A percentile compares a stretch with the other conserved stretches of the same genome.
These are phyloP conservation scores for Podosphaera xanthii DNA, from an alignment of 2,329 filamentous ascomycete species.

Conservation along the genomic window DNA sequence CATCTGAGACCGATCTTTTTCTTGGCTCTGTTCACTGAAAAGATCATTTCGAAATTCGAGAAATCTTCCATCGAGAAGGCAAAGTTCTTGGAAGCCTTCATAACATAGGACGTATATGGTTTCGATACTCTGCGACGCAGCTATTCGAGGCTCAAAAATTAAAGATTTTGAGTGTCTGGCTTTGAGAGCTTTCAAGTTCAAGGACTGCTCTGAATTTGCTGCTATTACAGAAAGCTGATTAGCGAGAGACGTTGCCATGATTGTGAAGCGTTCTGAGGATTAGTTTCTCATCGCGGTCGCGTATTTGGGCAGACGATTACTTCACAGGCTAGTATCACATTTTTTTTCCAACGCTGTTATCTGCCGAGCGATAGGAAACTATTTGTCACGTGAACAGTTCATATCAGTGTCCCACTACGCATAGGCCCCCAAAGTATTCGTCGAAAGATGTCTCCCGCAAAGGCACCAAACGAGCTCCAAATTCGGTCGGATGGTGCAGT, in stretches of 20 bases:
- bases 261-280: neutral
- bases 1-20: conserved; percentile 70
- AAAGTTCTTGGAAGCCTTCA: conserved; percentile 80
- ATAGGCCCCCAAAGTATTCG: too few relatives aligned
- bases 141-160: conserved; percentile 71
- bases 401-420: too few relatives aligned
- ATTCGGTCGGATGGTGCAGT: too few relatives aligned
- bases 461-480: too few relatives aligned
- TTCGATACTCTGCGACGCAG: conserved; percentile 74
- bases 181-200: conserved; percentile 85
- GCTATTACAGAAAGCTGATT: conserved; percentile 87
- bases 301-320: too few relatives aligned
- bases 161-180: conserved; percentile 81
- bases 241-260: conserved; percentile 69
- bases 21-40: conserved; percentile 85
- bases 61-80: conserved; percentile 65
- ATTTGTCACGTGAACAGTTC: too few relatives aligned
- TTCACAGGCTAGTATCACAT: too few relatives aligned
- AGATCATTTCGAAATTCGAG: conserved; percentile 49
- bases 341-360: too few relatives aligned
- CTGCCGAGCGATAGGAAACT: too few relatives aligned
- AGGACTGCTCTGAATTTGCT: conserved; percentile 66
- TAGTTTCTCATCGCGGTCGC: neutral
- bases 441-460: too few relatives aligned
- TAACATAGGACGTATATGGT: conserved; percentile 68